Conservation (phyloP, 495 filamentous ascomycete genomes). For the Penicillium coffeae region DNA sequence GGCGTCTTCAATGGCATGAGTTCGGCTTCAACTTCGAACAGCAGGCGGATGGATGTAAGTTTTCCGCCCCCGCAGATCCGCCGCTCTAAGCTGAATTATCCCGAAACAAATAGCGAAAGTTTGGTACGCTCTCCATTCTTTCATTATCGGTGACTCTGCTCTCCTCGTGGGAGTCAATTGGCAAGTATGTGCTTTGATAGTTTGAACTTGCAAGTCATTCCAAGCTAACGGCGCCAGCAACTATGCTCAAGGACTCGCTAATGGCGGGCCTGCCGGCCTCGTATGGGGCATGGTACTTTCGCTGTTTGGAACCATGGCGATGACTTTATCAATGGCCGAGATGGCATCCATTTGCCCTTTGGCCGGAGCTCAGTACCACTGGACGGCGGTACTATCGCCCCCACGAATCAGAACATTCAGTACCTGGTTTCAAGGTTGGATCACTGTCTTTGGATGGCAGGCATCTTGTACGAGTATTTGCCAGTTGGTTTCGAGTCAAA, state of each 20-base stretch:
- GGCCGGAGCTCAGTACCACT: slow-evolving; percentile 28
- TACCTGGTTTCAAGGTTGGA: slow-evolving; percentile 27
- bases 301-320: slow-evolving; percentile 20
- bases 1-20: slow-evolving; percentile 8
- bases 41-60: slow-evolving; percentile 13
- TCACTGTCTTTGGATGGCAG: slow-evolving; percentile 43
- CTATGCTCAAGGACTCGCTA: slow-evolving; percentile 20
- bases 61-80: neutral
- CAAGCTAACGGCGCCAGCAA: neutral
- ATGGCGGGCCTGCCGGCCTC: slow-evolving; percentile 27
- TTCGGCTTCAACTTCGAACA: slow-evolving; percentile 15
- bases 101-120: slow-evolving; percentile 18
- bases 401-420: slow-evolving; percentile 15
- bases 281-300: slow-evolving; percentile 30
- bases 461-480: slow-evolving; percentile 28
- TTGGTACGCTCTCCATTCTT: slow-evolving; percentile 26
- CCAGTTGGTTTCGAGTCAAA: slow-evolving; percentile 34
- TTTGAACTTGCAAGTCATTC: neutral
- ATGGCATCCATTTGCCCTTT: slow-evolving; percentile 35
- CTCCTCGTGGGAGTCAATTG: slow-evolving; percentile 25
- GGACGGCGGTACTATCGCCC: slow-evolving; percentile 24
- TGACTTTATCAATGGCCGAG: slow-evolving; percentile 28
- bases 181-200: slow-evolving; percentile 12
- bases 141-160: slow-evolving; percentile 27
- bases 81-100: neutral